Evolutionary conservation across 2,329 filamentous ascomycete genomes (phyloP).

Genomic region (Endocalyx cinctus): DNA sequence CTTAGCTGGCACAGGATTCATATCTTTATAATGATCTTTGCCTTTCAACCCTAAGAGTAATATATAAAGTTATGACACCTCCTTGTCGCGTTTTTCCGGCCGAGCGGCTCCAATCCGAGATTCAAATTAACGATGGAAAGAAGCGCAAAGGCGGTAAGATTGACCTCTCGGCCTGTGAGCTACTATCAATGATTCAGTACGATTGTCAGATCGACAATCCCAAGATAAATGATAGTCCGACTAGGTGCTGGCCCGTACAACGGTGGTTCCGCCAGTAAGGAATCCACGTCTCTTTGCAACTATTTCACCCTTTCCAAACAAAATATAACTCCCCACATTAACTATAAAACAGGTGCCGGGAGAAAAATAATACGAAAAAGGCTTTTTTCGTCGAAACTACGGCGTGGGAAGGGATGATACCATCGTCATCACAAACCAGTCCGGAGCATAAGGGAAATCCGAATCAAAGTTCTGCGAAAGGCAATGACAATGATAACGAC

Average conservation of each 20-base stretch:
- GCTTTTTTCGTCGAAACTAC: conserved; percentile 61
- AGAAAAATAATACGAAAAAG: conserved; percentile 50
- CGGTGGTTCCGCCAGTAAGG: conserved; percentile 57
- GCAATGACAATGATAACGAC: background rate
- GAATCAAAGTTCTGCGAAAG: too few species aligned
- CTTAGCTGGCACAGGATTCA: conserved; percentile 33
- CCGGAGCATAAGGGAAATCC: conserved; percentile 8
- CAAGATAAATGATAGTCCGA: conserved; percentile 38
- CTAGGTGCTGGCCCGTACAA: conserved; percentile 53
- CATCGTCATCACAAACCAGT: background rate
- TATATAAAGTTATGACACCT: conserved; percentile 46
- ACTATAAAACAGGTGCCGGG: conserved; percentile 45
- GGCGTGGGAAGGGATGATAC: conserved; percentile 48
- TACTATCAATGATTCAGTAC: conserved; percentile 57
- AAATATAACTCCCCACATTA: too few species aligned
- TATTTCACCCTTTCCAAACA: background rate
- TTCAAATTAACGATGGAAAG: conserved; percentile 47
- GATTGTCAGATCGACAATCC: conserved; percentile 51
- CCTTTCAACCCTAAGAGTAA: background rate
- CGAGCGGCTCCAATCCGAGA: conserved; percentile 42
- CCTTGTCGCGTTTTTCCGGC: conserved; percentile 52
- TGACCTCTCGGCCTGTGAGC: conserved; percentile 51
- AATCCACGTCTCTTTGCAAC: background rate
- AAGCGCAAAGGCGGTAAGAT: conserved; percentile 48
- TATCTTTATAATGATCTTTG: conserved; percentile 6